Conservation (phyloP, 495 filamentous ascomycete species). For the Penicillium chermesinum region DNA sequence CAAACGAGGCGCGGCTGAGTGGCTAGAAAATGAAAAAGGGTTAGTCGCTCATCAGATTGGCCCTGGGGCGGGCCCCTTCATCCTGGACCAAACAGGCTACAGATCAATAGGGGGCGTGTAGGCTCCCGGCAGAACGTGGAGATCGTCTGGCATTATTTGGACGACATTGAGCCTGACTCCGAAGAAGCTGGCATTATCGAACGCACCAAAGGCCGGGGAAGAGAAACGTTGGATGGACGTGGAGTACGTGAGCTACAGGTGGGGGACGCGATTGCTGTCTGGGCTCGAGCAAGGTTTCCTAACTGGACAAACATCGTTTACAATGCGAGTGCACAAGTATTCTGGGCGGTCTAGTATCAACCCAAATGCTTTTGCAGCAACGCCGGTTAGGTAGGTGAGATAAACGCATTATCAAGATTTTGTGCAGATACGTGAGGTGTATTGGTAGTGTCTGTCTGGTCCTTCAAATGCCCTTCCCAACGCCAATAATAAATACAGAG, state of each 20-base stretch:
- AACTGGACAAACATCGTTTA: conserved; percentile 58
- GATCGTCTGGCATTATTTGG: conserved; percentile 55
- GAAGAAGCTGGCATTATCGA: conserved; percentile 36
- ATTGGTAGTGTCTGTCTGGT: conserved; percentile 11
- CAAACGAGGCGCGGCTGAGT: conserved; percentile 11
- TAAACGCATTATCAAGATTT: not conserved
- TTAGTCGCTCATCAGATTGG: conserved; percentile 16
- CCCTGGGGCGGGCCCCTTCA: conserved; percentile 33
- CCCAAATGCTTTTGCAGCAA: too few relatives aligned
- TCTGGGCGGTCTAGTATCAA: conserved; percentile 53
- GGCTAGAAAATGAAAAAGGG: conserved; percentile 13
- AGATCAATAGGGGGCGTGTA: conserved; percentile 45
- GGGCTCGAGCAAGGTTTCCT: conserved; percentile 58
- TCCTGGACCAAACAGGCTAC: conserved; percentile 42
- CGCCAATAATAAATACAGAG: conserved; percentile 19
- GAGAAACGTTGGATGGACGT: conserved; percentile 48
- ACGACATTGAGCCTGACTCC: conserved; percentile 43
- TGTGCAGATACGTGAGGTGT: conserved; percentile 4
- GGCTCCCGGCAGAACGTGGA: conserved; percentile 31
- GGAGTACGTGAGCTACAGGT: conserved; percentile 53
- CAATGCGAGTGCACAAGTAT: conserved; percentile 53
- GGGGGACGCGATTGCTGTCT: conserved; percentile 62
- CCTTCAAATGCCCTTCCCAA: conserved; percentile 21
- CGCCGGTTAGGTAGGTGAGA: too few relatives aligned
- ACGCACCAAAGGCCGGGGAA: conserved; percentile 43